Evolutionary conservation across 2,329 filamentous ascomycete species (phyloP).

Genomic region (Beauveria bassiana): DNA sequence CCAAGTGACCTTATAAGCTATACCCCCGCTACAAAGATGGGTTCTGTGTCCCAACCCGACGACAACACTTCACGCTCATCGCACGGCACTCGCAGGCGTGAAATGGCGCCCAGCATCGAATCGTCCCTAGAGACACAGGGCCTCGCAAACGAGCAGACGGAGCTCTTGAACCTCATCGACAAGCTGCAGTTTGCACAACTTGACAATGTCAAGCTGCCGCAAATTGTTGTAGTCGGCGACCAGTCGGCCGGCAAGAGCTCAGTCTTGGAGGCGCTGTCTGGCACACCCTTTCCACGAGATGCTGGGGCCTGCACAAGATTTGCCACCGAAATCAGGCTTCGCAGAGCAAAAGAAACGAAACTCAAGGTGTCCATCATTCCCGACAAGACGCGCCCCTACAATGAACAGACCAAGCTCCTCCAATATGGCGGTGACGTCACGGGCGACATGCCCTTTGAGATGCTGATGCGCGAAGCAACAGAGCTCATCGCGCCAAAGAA

Average conservation of each 20-base stretch:
- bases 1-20: neutral
- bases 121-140: constrained; percentile 41
- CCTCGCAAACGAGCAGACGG: constrained; percentile 46
- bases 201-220: constrained; percentile 46
- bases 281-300: constrained; percentile 52
- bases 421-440: constrained; percentile 41
- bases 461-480: constrained; percentile 42
- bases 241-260: constrained; percentile 59
- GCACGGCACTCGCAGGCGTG: constrained; percentile 17
- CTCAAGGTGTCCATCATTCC: constrained; percentile 49
- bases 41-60: neutral
- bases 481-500: constrained; percentile 43
- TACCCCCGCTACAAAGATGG: neutral
- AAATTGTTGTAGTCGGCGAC: constrained; percentile 58
- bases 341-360: constrained; percentile 35
- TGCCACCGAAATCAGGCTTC: constrained; percentile 51
- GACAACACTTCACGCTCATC: constrained; percentile 1
- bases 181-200: constrained; percentile 46
- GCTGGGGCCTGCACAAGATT: constrained; percentile 55
- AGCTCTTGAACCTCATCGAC: constrained; percentile 50
- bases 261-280: constrained; percentile 55
- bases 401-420: constrained; percentile 39
- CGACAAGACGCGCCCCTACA: constrained; percentile 37
- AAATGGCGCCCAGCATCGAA: constrained; percentile 36
- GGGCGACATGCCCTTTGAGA: constrained; percentile 38